These are phyloP conservation scores for Tylopilus cervinicoccineus DNA, from an alignment of 768 basidiomycete species.

Conservation along the genomic window DNA sequence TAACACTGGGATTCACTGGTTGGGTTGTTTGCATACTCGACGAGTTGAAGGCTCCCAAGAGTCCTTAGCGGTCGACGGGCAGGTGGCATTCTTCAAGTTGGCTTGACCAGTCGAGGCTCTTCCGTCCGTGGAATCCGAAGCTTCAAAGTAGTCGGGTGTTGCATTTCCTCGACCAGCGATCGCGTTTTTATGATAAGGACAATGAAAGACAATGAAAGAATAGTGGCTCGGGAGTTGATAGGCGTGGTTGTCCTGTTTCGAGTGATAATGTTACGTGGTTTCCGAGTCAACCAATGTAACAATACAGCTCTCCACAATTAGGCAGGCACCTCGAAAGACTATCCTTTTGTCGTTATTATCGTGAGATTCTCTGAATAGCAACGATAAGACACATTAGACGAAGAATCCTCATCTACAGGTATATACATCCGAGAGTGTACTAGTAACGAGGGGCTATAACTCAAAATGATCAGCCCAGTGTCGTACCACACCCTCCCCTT, in stretches of 20 bases:
- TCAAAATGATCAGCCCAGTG: constrained; percentile 70
- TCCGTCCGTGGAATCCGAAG: background rate
- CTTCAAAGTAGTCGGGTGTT: background rate
- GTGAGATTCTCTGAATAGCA: too few species aligned
- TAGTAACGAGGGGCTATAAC: constrained; percentile 24
- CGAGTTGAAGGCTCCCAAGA: constrained; percentile 22
- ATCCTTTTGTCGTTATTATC: constrained; percentile 11
- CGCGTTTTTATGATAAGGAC: constrained; percentile 7
- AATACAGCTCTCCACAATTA: constrained; percentile 10
- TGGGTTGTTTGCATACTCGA: constrained; percentile 22
- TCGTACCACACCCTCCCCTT: constrained; percentile 61
- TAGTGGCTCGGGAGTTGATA: background rate
- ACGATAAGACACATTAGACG: too few species aligned
- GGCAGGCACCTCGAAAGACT: background rate
- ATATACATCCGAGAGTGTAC: background rate
- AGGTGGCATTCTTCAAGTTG: constrained; percentile 18
- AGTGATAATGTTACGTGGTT: constrained; percentile 1
- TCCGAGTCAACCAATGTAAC: constrained; percentile 5
- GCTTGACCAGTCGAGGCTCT: background rate
- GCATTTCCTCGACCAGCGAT: background rate
- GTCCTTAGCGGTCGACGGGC: constrained; percentile 13
- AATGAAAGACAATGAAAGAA: background rate
- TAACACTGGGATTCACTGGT: constrained; percentile 14
- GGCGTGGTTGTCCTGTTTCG: background rate
- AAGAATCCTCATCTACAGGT: background rate